A percentile compares a stretch with the other conserved stretches of the same genome.
Conservation (phyloP, 306 rosid species). For the Morella rubra region DNA sequence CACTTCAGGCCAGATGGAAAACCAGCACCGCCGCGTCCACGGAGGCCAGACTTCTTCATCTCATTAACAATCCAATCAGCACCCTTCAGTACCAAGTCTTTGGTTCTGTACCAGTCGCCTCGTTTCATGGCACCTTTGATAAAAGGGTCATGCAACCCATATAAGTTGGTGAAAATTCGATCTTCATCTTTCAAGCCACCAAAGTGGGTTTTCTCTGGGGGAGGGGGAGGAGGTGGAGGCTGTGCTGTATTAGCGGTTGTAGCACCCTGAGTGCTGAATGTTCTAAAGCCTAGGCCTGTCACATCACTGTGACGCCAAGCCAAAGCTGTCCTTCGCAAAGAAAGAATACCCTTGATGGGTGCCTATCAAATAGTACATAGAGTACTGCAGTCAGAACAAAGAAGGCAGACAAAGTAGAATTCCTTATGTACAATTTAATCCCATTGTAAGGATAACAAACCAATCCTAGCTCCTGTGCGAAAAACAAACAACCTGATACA, state of each 20-base stretch:
- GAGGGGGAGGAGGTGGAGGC: constrained; percentile 85
- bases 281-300: constrained; percentile 53
- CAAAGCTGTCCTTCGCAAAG: constrained; percentile 52
- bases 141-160: constrained; percentile 94
- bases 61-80: constrained; percentile 99
- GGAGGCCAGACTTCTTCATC: constrained; percentile 94
- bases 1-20: constrained; percentile 98
- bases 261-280: constrained; percentile 79
- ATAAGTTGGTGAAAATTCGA: constrained; percentile 90
- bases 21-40: constrained; percentile 99
- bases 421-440: background rate
- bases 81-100: constrained; percentile 89
- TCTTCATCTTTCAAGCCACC: constrained; percentile 97
- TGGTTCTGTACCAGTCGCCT: constrained; percentile 93
- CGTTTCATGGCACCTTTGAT: constrained; percentile 97
- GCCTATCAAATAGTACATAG: constrained; percentile 40
- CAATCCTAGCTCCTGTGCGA: background rate
- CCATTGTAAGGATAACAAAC: background rate
- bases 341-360: constrained; percentile 70
- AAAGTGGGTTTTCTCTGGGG: constrained; percentile 93
- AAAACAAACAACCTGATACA: background rate
- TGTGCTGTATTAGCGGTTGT: constrained; percentile 62
- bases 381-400: constrained; percentile 7
- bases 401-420: background rate
- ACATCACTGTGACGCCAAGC: constrained; percentile 44